Conservation (phyloP, 75 land plant genomes). For the Pinus taeda region DNA sequence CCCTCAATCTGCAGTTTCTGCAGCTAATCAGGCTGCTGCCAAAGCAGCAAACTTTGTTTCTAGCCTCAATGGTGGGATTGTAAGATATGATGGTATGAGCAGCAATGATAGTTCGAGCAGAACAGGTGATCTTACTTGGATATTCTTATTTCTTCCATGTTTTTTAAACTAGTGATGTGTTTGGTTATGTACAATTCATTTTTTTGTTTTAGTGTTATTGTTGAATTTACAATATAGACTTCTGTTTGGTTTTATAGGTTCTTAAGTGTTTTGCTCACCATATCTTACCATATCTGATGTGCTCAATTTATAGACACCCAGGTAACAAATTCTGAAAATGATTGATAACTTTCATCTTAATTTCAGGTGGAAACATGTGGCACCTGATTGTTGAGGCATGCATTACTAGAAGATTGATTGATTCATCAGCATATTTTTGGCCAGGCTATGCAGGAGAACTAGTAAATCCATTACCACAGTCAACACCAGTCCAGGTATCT, state of each 20-base stretch:
- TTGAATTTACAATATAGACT: background rate
- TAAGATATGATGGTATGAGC: constrained; percentile 12
- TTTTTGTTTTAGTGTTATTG: background rate
- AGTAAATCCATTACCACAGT: constrained; percentile 12
- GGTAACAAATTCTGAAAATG: background rate
- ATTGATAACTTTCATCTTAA: background rate
- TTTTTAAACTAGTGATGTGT: background rate
- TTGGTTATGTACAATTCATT: background rate
- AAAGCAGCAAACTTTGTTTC: constrained; percentile 51
- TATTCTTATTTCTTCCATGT: background rate
- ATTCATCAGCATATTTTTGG: constrained; percentile 86
- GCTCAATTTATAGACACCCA: background rate
- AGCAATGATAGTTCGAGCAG: constrained; percentile 19
- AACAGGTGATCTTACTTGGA: constrained; percentile 27
- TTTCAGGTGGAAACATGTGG: constrained; percentile 78
- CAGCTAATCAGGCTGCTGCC: constrained; percentile 66
- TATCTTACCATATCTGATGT: background rate
- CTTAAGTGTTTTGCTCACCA: background rate
- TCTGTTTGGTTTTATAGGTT: background rate
- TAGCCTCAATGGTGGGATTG: constrained; percentile 21
- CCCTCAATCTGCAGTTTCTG: constrained; percentile 44
- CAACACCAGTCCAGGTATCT: constrained; percentile 39
- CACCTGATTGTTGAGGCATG: constrained; percentile 90
- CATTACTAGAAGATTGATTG: constrained; percentile 77
- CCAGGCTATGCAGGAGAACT: constrained; percentile 53